A percentile compares a stretch with the other conserved stretches of the same genome.
Evolutionary conservation across 75 land plant species (phyloP).

Genomic region (Pinus albicaulis): DNA sequence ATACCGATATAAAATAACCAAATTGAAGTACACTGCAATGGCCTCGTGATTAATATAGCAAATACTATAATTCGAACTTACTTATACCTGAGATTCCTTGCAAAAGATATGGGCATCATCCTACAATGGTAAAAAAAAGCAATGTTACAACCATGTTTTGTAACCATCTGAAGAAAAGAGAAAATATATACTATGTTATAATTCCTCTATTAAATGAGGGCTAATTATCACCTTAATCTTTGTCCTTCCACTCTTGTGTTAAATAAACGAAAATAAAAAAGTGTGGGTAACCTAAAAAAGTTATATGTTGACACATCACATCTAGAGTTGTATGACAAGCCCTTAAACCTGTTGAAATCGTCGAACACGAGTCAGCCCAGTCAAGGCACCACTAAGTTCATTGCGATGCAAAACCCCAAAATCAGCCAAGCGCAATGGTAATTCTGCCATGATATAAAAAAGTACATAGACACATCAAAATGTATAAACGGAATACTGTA

Average conservation of each 20-base stretch:
- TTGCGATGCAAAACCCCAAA: constrained; percentile 99
- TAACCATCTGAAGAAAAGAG: background rate
- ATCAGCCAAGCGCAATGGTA: constrained; percentile 94
- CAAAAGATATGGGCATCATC: constrained; percentile 99
- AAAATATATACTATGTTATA: background rate
- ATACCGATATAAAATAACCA: background rate
- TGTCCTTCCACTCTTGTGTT: background rate
- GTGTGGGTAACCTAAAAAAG: background rate
- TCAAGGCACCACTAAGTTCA: constrained; percentile 99
- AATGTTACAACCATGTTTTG: background rate
- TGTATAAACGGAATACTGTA: background rate
- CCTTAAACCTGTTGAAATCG: constrained; percentile 89
- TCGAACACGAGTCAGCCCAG: constrained; percentile 97
- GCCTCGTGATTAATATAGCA: background rate
- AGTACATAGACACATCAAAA: background rate
- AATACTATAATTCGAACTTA: background rate
- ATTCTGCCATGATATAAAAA: constrained; percentile 45
- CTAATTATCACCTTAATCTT: background rate
- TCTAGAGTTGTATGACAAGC: background rate
- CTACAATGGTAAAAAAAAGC: constrained; percentile 37
- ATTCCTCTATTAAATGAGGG: background rate
- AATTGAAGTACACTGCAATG: background rate
- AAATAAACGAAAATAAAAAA: too few species aligned
- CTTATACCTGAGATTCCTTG: constrained; percentile 80
- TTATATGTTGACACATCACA: constrained; percentile 2